A percentile compares a stretch with the other conserved stretches of the same genome.
Evolutionary conservation across 495 filamentous ascomycete genomes (phyloP).

Genomic region (Podospora tetraspora): DNA sequence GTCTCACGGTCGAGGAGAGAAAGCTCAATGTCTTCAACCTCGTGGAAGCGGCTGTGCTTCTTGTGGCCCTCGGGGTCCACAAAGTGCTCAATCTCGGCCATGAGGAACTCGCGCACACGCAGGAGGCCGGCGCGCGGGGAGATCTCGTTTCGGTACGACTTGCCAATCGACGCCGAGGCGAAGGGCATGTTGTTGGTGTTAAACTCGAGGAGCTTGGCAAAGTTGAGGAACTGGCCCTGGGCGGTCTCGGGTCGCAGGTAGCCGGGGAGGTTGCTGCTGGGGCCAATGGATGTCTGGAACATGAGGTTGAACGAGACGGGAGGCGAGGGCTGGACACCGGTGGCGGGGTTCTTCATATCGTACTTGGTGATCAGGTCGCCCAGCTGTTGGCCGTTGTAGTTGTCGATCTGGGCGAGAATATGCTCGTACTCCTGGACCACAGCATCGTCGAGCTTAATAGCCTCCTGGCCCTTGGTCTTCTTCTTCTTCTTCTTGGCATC

Average conservation of each 20-base stretch:
- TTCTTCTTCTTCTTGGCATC: constrained; percentile 48
- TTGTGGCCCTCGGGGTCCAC: constrained; percentile 67
- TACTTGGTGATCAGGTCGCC: constrained; percentile 66
- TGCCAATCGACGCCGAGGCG: constrained; percentile 71
- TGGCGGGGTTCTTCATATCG: constrained; percentile 62
- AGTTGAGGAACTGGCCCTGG: constrained; percentile 72
- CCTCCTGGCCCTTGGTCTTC: constrained; percentile 52
- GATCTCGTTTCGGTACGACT: constrained; percentile 77
- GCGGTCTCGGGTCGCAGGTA: constrained; percentile 71
- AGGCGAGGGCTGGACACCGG: constrained; percentile 51
- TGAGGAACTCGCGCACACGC: constrained; percentile 73
- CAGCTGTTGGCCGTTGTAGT: constrained; percentile 66
- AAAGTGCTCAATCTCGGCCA: constrained; percentile 81
- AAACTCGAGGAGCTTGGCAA: constrained; percentile 71
- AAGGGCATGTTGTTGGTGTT: constrained; percentile 71
- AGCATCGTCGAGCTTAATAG: constrained; percentile 60
- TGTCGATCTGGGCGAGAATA: constrained; percentile 68
- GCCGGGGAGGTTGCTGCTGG: constrained; percentile 52
- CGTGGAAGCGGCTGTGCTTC: constrained; percentile 63
- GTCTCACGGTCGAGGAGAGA: constrained; percentile 64
- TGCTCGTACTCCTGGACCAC: constrained; percentile 68
- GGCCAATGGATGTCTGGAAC: constrained; percentile 71
- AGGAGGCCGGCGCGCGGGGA: constrained; percentile 68
- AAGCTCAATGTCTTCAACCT: constrained; percentile 62
- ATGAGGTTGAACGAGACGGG: constrained; percentile 75